These are phyloP conservation scores for Dendrobium officinale DNA, from an alignment of 106 monocot genomes.

Conservation along the genomic window DNA sequence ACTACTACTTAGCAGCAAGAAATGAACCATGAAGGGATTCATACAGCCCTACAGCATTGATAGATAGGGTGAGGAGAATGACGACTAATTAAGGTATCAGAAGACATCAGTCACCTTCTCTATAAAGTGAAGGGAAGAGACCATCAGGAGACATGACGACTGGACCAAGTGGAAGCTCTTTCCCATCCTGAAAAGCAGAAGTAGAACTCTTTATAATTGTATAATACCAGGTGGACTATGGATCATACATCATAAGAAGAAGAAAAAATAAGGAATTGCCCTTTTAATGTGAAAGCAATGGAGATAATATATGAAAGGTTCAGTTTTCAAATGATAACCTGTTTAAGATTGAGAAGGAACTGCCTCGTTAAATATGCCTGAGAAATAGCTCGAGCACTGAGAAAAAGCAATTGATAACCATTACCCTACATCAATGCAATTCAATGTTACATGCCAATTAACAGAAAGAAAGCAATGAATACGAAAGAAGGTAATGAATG, in stretches of 20 bases:
- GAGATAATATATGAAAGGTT: conserved; percentile 1
- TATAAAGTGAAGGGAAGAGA: conserved; percentile 85
- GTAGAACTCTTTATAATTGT: background rate
- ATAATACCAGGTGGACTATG: background rate
- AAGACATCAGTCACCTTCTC: conserved; percentile 56
- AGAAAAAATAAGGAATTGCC: background rate
- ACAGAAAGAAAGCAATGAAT: background rate
- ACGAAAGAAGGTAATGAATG: no score
- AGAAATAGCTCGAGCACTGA: conserved; percentile 89
- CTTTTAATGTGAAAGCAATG: background rate
- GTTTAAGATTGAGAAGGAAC: conserved; percentile 80
- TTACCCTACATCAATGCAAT: conserved; percentile 55
- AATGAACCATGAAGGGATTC: background rate
- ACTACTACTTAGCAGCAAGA: background rate
- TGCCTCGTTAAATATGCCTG: conserved; percentile 76
- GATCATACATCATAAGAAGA: background rate
- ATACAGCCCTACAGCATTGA: background rate
- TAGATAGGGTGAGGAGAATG: background rate
- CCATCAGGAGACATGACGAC: conserved; percentile 95
- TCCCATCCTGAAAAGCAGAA: conserved; percentile 55
- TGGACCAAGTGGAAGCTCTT: conserved; percentile 79
- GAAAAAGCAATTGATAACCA: conserved; percentile 89
- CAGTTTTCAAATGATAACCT: conserved; percentile 31
- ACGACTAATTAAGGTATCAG: background rate
- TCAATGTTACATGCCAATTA: background rate